Conservation (phyloP, 1,284 basidiomycete species). For the Malassezia obtusa region DNA sequence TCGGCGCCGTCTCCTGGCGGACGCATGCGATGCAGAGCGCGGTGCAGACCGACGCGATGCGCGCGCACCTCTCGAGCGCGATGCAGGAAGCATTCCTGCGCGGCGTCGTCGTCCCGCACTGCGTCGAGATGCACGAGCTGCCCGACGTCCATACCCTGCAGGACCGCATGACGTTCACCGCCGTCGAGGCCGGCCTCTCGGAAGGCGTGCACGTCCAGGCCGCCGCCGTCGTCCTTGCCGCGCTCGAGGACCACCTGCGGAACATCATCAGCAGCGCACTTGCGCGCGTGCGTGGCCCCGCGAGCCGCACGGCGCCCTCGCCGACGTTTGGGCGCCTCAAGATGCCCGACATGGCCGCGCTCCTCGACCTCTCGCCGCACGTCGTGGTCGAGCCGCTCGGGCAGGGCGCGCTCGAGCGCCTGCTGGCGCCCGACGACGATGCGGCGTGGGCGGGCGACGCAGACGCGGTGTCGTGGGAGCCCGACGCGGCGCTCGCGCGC, state of each 20-base stretch:
- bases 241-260: conserved; percentile 45
- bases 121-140: conserved; percentile 47
- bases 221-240: conserved; percentile 43
- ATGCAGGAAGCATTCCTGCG: conserved; percentile 38
- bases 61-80: conserved; percentile 26
- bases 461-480: background rate
- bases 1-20: conserved; percentile 42
- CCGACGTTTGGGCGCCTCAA: conserved; percentile 21
- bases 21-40: conserved; percentile 25
- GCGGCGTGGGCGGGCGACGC: background rate
- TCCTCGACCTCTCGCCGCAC: conserved; percentile 37
- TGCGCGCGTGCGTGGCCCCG: conserved; percentile 20
- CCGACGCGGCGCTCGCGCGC: conserved; percentile 6
- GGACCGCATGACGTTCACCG: conserved; percentile 49
- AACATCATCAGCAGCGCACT: conserved; percentile 39
- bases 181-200: conserved; percentile 47
- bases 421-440: conserved; percentile 26
- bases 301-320: background rate
- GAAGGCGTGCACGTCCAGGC: conserved; percentile 47
- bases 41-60: conserved; percentile 26
- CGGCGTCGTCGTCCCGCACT: conserved; percentile 35
- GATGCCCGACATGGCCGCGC: conserved; percentile 35
- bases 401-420: conserved; percentile 35
- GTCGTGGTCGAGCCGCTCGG: conserved; percentile 43
- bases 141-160: conserved; percentile 48